Evolutionary conservation across 306 rosid genomes (phyloP).

Genomic region (Alnus glutinosa): DNA sequence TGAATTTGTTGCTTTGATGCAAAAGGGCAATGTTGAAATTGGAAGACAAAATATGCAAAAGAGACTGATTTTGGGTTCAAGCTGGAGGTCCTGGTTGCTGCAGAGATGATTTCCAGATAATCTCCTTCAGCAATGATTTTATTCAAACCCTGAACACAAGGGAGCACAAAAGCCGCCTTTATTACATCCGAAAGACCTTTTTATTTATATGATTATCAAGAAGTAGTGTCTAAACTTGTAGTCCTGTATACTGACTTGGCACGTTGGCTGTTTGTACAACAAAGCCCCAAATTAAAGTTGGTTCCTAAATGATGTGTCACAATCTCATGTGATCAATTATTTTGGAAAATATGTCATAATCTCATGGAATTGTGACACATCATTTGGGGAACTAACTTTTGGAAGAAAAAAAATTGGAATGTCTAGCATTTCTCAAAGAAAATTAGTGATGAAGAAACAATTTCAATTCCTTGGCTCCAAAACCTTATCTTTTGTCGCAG

Average conservation of each 20-base stretch:
- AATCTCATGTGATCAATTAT: no score
- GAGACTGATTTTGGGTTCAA: slow-evolving; percentile 80
- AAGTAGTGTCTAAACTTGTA: neutral
- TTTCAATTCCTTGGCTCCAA: slow-evolving; percentile 14
- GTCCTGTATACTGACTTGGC: slow-evolving; percentile 11
- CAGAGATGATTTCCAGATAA: no score
- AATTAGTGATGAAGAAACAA: slow-evolving; percentile 30
- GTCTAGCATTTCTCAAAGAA: no score
- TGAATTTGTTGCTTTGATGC: slow-evolving; percentile 96
- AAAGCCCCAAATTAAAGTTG: no score
- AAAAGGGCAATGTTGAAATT: slow-evolving; percentile 77
- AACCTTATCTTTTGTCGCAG: slow-evolving; percentile 17
- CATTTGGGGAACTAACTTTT: no score
- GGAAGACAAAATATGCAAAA: slow-evolving; percentile 93
- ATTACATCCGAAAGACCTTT: no score
- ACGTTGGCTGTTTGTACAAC: no score
- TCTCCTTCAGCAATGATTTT: neutral
- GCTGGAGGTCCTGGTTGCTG: slow-evolving; percentile 53
- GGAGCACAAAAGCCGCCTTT: no score
- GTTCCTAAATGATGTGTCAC: no score
- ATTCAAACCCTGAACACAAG: neutral
- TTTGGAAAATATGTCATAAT: no score
- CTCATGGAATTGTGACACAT: no score
- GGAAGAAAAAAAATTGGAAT: no score
- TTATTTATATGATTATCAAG: neutral